phyloP scores from a whole-genome alignment of 495 filamentous ascomycete species.

The Xylona heveae region DNA sequence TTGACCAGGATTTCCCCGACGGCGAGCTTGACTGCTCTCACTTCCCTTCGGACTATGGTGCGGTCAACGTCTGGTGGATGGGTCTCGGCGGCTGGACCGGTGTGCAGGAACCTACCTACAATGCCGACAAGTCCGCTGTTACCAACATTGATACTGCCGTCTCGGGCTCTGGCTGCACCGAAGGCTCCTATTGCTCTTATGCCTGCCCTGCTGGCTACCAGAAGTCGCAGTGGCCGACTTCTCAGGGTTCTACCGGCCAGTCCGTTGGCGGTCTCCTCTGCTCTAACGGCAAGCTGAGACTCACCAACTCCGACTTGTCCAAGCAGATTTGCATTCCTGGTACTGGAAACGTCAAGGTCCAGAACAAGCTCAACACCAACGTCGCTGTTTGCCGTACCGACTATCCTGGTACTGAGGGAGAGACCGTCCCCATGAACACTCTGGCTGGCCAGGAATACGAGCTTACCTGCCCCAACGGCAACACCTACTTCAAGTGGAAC shows the following conservation, averaged over 20 bases:
- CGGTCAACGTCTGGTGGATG: slow-evolving; percentile 46
- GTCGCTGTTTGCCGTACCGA: slow-evolving; percentile 85
- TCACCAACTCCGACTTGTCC: slow-evolving; percentile 41
- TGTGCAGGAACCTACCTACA: slow-evolving; percentile 35
- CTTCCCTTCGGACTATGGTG: slow-evolving; percentile 74
- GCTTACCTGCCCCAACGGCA: slow-evolving; percentile 53
- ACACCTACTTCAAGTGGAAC: slow-evolving; percentile 55
- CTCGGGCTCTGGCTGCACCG: slow-evolving; percentile 28
- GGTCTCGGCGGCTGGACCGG: slow-evolving; percentile 59
- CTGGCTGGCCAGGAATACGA: slow-evolving; percentile 27
- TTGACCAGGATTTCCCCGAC: slow-evolving; percentile 56
- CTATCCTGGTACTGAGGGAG: slow-evolving; percentile 76
- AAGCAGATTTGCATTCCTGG: slow-evolving; percentile 61
- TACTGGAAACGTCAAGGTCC: slow-evolving; percentile 41
- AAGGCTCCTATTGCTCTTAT: slow-evolving; percentile 70
- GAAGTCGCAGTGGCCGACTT: slow-evolving; percentile 77
- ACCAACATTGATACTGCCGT: slow-evolving; percentile 44
- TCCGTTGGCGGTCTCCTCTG: slow-evolving; percentile 80
- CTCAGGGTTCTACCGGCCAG: slow-evolving; percentile 63
- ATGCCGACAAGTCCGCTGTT: slow-evolving; percentile 16
- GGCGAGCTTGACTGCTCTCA: slow-evolving; percentile 44
- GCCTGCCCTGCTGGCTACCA: slow-evolving; percentile 81
- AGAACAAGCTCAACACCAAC: slow-evolving; percentile 42
- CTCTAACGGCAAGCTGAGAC: slow-evolving; percentile 54
- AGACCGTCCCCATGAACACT: slow-evolving; percentile 55